Conservation (phyloP, 768 basidiomycete genomes). For the Mycena capillaripes region DNA sequence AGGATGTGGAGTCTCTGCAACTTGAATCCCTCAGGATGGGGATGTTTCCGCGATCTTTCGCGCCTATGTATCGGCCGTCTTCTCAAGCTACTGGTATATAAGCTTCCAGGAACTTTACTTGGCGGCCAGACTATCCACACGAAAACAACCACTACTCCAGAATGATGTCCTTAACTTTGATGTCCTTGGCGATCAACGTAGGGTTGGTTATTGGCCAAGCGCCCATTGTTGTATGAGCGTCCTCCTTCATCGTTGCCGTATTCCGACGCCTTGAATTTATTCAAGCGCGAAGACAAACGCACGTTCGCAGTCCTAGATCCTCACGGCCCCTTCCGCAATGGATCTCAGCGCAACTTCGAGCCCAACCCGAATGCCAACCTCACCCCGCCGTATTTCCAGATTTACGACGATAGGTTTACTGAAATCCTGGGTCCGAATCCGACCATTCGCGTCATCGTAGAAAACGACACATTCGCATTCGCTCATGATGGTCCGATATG, state of each 20-base stretch:
- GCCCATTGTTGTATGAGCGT: conserved; percentile 17
- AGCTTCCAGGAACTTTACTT: background rate
- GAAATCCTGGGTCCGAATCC: conserved; percentile 60
- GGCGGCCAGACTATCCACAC: no score
- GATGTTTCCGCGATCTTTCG: no score
- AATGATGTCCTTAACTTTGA: background rate
- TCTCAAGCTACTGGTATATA: background rate
- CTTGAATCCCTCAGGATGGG: no score
- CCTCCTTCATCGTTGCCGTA: no score
- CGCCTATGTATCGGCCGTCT: background rate
- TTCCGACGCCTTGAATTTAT: background rate
- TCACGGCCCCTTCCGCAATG: conserved; percentile 35
- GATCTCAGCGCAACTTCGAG: conserved; percentile 50
- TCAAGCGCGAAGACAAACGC: conserved; percentile 29
- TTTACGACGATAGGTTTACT: conserved; percentile 63
- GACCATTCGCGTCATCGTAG: conserved; percentile 58
- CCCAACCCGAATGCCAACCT: conserved; percentile 63
- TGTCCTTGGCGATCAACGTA: background rate
- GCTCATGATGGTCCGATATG: conserved; percentile 74
- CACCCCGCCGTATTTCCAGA: conserved; percentile 63
- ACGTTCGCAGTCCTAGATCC: conserved; percentile 37
- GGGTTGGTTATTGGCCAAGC: background rate
- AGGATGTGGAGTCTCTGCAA: no score
- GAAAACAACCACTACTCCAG: background rate
- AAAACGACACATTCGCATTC: conserved; percentile 60